A percentile compares a stretch with the other conserved stretches of the same genome.
These are phyloP conservation scores for Solanum arcanum DNA, from an alignment of 257 asterid genomes.

Conservation along the genomic window DNA sequence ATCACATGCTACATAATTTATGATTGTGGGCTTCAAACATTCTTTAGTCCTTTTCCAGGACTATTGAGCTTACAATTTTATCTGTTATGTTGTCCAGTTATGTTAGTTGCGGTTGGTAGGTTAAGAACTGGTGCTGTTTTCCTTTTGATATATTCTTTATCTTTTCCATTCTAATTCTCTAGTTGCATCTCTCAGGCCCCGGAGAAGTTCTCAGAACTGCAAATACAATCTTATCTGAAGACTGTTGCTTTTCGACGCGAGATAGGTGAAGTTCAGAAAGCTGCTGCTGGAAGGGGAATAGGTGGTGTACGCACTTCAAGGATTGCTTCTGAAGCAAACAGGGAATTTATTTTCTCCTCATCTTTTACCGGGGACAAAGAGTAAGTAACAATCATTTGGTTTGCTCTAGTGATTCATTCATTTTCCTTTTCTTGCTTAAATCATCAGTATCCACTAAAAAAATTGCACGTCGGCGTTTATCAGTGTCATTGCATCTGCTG, in stretches of 20 bases:
- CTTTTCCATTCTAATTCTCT: not conserved
- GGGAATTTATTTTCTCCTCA: conserved; percentile 89
- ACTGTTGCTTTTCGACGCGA: conserved; percentile 98
- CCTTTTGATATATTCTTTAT: not conserved
- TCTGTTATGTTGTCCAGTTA: not conserved
- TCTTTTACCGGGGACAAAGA: conserved; percentile 78
- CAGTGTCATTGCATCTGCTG: conserved; percentile 71
- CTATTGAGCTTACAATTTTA: not conserved
- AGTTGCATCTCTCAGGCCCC: conserved; percentile 56
- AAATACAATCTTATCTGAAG: conserved; percentile 89
- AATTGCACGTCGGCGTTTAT: conserved; percentile 2
- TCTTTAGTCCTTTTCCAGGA: not conserved
- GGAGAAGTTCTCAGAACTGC: conserved; percentile 82
- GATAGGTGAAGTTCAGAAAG: conserved; percentile 81
- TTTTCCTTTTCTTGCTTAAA: not conserved
- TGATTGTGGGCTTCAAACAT: not conserved
- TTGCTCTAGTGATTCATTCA: not conserved
- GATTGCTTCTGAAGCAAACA: conserved; percentile 93
- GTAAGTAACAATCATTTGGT: conserved; percentile 25
- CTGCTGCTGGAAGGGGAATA: conserved; percentile 88
- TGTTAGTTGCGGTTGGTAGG: not conserved
- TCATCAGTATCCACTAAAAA: not conserved
- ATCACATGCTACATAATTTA: not conserved
- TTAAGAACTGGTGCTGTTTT: not conserved
- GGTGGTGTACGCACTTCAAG: conserved; percentile 87